Evolutionary conservation across 805 yeast species (phyloP), one percentile per base, ranked within the genome.

Genomic region (Candida anglica): DNA sequence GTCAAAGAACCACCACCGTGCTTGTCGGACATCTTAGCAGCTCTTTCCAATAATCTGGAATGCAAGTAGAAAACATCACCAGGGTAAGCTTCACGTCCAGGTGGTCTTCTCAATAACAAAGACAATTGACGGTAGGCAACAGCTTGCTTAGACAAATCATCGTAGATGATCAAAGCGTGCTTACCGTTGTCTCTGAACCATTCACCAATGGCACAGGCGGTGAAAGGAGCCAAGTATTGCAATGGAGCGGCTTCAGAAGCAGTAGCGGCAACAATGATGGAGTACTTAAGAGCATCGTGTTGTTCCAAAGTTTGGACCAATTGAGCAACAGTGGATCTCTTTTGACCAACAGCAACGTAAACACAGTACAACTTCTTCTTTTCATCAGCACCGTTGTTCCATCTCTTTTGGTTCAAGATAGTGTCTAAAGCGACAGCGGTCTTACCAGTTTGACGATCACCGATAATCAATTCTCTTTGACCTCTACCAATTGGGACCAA

Each of bases 391-490:
- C 95, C 96, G 56, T 76, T 69, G 82, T 93, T 93, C 95, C 97
- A 87, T 75, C 95, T 85, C 86, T 91, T 93, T 77, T 93, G 99
- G 78, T 93, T 93, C 65, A 93, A 81, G 64, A 93, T 93, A 74
- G 99, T 81, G 72, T 93, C 98, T 56, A 93, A 70, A 57, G 98
- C 98, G 58, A 93, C 96, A 50, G 98, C 96, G 65, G 98, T 93
- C 81, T 93, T 93, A 84, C 98, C 98, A 62, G 98, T 93, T 79
- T 93, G 98, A 81, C 98, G 91, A 74, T 91, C 98, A 83, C 98
- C 98, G 67, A 91, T 91, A 63, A 91, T 91, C 85, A 93, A 78
- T 80, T 93, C 98, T 86, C 98, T 93, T 78, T 93, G 98, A 71
- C 98, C 98, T 85, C 98, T 93, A 68, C 98, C 98, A 58, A 93